Evolutionary conservation across 768 basidiomycete species (phyloP), one percentile per base, ranked within the genome.

Genomic region (Collybiopsis luxurians): DNA sequence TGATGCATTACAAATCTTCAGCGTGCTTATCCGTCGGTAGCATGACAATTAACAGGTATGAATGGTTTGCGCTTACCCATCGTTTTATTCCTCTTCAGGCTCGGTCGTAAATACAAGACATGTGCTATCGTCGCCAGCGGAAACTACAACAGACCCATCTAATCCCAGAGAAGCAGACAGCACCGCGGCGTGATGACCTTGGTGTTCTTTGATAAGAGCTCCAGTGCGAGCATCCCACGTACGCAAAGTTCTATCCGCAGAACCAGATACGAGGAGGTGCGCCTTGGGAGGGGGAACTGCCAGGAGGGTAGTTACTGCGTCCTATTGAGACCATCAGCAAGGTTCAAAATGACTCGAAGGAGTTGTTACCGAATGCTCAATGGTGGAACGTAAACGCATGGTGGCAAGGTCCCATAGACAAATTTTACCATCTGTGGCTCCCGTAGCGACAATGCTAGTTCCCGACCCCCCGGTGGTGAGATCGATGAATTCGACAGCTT

Each of bases 191-290:
- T 75, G 80, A 63, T 98, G 95, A 1, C 95, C 96, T 23, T 80
- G 85, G 67, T 98, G 91, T 49, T 87, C 86, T 28, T 84, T 84
- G 26, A 96, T 57, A 21, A 95, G 78, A 2, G 79, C 72, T 0
- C 96, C 95, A 2, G 87, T 90, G 44, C 95, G 85, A 12, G 86
- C 86, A 69, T 99, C 96, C 96, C 95, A 98, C 12, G 95, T 95
- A 58, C 83, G 86, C 53, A 98, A 76, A 1, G 86, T 89, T 56
- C 79, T 85, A 71, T 99, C 97, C 1, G 91, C 91, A 9, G 93
- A 96, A 0, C 82, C 90, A 11, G 94, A 90, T 17, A 95, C 83
- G 26, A 99, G 71, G 24, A 96, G 75, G 65, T 95, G 82, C 1
- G 83, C 73, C 63, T 87, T 85, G 2, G 93, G 89, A 24, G 83